Evolutionary conservation across 805 yeast species (phyloP), one percentile per base, ranked within the genome.

Genomic region (Sugiyamaella boreocaroliniensis): DNA sequence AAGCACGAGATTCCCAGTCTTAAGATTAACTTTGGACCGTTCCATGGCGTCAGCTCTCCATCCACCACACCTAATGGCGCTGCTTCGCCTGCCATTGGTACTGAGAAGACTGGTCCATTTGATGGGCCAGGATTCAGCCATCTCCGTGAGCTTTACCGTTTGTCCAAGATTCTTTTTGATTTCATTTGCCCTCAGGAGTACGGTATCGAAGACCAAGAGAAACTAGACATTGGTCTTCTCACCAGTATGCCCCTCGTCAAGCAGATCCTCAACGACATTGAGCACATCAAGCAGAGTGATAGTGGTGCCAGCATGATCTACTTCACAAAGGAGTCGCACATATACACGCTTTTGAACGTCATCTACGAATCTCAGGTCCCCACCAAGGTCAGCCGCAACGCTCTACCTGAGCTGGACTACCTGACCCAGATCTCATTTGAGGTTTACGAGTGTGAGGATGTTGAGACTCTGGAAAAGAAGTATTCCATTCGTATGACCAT

Each of bases 111-210:
- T 32, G 61, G 61, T 4, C 58, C 82, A 43, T 90, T 90, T 68
- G 96, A 88, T 64, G 85, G 85, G 57, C 82, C 88, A 1, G 83
- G 85, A 50, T 90, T 79, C 67, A 85, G 85, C 32, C 78, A 88
- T 57, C 75, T 93, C 54, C 76, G 98, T 59, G 99, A 93, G 66
- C 76, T 93, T 49, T 93, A 90, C 67, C 76, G 92, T 57, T 75
- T 93, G 52, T 87, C 97, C 0, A 95, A 93, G 68, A 96, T 93
- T 6, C 71, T 93, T 57, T 93, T 93, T 72, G 99, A 93, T 70
- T 93, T 92, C 65, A 89, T 93, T 47, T 93, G 98, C 70, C 99
- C 99, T 9, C 98, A 93, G 68, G 99, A 93, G 66, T 93, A 93
- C 66, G 99, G 99, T 58, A 93, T 93, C 61, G 89, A 90, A 58